Conservation (phyloP, 208 protist genomes). For the Crithidia sp. region DNA sequence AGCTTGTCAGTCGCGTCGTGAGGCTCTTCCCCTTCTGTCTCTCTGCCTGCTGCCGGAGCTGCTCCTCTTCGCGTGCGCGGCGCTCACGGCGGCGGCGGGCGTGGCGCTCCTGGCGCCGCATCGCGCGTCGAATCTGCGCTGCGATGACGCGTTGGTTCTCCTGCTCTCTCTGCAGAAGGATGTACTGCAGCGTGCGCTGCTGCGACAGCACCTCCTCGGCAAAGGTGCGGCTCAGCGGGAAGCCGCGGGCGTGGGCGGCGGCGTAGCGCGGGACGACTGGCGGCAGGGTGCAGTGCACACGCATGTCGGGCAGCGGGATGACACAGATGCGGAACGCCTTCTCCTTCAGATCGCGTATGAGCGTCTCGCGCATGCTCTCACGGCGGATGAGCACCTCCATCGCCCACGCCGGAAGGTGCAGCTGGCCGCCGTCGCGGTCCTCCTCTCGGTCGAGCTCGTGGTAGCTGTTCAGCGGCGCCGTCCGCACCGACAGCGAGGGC, state of each 20-base stretch:
- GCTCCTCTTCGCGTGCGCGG: conserved; percentile 25
- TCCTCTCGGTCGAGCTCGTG: conserved; percentile 23
- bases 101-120: conserved; percentile 28
- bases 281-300: conserved; percentile 70
- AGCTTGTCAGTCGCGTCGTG: background rate
- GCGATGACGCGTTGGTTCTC: conserved; percentile 32
- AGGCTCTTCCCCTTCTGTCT: conserved; percentile 5
- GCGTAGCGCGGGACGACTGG: conserved; percentile 60
- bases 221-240: conserved; percentile 56
- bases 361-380: conserved; percentile 63
- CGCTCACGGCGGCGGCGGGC: conserved; percentile 18
- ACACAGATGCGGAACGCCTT: conserved; percentile 45
- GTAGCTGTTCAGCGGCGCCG: conserved; percentile 11
- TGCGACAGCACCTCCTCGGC: conserved; percentile 70
- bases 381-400: conserved; percentile 47
- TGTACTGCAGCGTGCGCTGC: conserved; percentile 54
- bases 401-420: conserved; percentile 34
- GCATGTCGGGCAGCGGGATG: conserved; percentile 74
- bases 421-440: conserved; percentile 10
- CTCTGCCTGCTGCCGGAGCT: conserved; percentile 15
- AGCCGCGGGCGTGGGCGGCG: conserved; percentile 59
- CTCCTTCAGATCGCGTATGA: conserved; percentile 58
- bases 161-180: conserved; percentile 45
- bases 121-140: conserved; percentile 19
- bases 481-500: conserved; percentile 12